Evolutionary conservation across 441 rosid genomes (phyloP).

Genomic region (Populus hybrid): DNA sequence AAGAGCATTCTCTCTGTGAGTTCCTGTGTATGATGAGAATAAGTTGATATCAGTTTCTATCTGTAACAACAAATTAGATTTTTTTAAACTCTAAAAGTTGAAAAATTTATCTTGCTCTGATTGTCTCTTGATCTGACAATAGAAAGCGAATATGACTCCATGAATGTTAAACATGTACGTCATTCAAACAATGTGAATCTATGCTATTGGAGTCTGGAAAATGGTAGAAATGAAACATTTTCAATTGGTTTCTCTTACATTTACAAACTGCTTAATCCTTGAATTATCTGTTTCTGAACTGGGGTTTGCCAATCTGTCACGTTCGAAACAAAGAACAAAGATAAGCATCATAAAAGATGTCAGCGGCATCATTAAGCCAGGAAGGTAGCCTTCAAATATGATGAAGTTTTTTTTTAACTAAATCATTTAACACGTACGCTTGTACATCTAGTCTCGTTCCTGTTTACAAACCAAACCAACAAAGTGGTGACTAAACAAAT

Average conservation of each 20-base stretch:
- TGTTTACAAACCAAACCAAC: not conserved
- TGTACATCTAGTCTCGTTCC: not conserved
- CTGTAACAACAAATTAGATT: not conserved
- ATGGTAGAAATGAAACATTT: not conserved
- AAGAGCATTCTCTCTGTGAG: conserved; percentile 30
- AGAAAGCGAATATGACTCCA: too few relatives aligned
- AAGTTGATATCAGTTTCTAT: not conserved
- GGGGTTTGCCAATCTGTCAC: conserved; percentile 22
- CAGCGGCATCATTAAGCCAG: conserved; percentile 40
- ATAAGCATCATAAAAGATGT: conserved; percentile 35
- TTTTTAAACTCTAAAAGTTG: too few relatives aligned
- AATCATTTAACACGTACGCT: not conserved
- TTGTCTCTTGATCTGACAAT: too few relatives aligned
- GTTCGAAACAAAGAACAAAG: conserved; percentile 29
- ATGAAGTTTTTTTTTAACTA: not conserved
- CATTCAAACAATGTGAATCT: not conserved
- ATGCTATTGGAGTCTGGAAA: not conserved
- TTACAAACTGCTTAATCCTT: not conserved
- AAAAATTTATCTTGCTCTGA: too few relatives aligned
- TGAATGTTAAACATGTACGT: not conserved
- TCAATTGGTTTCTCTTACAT: not conserved
- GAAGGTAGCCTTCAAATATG: conserved; percentile 25
- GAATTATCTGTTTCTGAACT: conserved; percentile 16
- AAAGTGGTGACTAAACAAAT: too few relatives aligned
- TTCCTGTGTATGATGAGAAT: not conserved